Evolutionary conservation across 163 green algal genomes (phyloP).

Genomic region (Smithsoniella earleae): DNA sequence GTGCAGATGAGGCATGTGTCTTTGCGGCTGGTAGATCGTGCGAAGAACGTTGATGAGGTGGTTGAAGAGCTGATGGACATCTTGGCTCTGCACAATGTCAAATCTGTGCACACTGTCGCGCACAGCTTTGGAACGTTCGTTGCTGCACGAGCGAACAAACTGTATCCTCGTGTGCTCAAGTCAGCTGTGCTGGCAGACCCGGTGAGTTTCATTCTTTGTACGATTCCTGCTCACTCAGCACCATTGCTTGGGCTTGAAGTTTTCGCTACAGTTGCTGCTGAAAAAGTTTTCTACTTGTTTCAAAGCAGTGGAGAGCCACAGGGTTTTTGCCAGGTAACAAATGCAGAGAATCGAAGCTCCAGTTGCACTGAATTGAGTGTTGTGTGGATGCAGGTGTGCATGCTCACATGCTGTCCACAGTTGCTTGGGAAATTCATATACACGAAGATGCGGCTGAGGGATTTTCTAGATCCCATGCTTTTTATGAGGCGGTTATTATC

Average conservation of each 20-base stretch:
- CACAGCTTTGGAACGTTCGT: slow-evolving; percentile 27
- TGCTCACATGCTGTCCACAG: slow-evolving; percentile 30
- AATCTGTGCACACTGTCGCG: background rate
- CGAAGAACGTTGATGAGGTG: slow-evolving; percentile 19
- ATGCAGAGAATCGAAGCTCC: no score
- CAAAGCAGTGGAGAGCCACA: no score
- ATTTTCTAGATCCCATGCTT: background rate
- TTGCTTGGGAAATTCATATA: slow-evolving; percentile 42
- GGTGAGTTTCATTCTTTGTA: slow-evolving; percentile 41
- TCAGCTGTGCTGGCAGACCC: slow-evolving; percentile 32
- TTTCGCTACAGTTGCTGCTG: no score
- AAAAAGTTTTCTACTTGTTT: no score
- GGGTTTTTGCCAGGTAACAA: no score
- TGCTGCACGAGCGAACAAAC: slow-evolving; percentile 13
- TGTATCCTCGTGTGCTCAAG: slow-evolving; percentile 21
- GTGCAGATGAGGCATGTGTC: slow-evolving; percentile 40
- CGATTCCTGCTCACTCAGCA: no score
- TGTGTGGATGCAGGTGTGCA: background rate
- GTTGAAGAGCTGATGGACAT: background rate
- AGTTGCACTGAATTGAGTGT: no score
- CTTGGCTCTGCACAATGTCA: background rate
- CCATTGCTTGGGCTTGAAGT: no score
- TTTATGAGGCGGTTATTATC: background rate
- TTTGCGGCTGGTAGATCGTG: slow-evolving; percentile 32
- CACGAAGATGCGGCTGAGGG: background rate